These are phyloP conservation scores for Vitis hybrid DNA, from an alignment of 177 flowering plant genomes.

Conservation along the genomic window DNA sequence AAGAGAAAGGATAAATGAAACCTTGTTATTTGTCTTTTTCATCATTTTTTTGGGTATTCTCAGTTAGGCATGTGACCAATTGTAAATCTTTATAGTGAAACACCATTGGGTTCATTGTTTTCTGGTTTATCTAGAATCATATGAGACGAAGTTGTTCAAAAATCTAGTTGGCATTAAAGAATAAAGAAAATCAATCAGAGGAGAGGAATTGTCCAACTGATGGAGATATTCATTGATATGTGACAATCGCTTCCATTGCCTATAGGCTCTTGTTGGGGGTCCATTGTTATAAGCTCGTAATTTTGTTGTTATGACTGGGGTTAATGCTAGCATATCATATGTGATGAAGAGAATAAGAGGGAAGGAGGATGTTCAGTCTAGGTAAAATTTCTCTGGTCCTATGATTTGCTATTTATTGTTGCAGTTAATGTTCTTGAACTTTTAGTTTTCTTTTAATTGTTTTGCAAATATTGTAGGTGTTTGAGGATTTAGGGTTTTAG, in stretches of 20 bases:
- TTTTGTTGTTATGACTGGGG: conserved; percentile 95
- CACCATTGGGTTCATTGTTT: background rate
- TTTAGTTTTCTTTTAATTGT: too few relatives aligned
- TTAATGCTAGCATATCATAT: conserved; percentile 87
- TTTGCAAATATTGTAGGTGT: too few relatives aligned
- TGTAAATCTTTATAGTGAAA: background rate
- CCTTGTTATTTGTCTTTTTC: background rate
- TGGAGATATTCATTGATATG: background rate
- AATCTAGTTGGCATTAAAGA: background rate
- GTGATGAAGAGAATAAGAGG: conserved; percentile 81
- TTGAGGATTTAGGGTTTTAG: too few relatives aligned
- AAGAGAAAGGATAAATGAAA: background rate
- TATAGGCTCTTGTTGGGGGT: conserved; percentile 84
- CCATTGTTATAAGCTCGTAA: conserved; percentile 94
- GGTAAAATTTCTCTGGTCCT: conserved; percentile 33
- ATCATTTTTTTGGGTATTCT: background rate
- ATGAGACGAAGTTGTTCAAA: too few relatives aligned
- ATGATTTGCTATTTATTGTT: background rate
- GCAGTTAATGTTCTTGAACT: too few relatives aligned
- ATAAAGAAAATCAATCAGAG: background rate
- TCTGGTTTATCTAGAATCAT: too few relatives aligned
- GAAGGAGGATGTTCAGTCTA: conserved; percentile 84
- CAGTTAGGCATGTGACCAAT: background rate
- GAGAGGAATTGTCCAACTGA: background rate
- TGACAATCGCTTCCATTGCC: conserved; percentile 3